Evolutionary conservation across 495 filamentous ascomycete species (phyloP), one percentile per base, ranked within the genome.

Genomic region (Viridothelium virens): DNA sequence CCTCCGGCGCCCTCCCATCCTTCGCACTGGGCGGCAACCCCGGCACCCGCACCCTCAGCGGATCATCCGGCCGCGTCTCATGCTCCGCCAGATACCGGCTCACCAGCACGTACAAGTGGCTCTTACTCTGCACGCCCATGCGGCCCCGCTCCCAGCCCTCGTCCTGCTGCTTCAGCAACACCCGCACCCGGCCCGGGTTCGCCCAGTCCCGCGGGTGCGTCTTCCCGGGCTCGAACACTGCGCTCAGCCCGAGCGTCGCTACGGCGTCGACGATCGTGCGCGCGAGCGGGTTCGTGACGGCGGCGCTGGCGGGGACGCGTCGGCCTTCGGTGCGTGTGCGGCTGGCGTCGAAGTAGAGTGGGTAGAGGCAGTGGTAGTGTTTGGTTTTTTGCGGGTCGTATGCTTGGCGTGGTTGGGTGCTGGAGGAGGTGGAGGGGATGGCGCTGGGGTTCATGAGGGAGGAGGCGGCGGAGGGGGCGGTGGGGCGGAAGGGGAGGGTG

Each of bases 131-230:
- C 48, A 76, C 69, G 41, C 85, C 82, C 50, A 69, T 72, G 63
- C 79, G 76, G 61, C 69, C 59, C 81, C 79, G 53, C 67, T 70
- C 50, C 81, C 77, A 63, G 6, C 39, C 39, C 39, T 44, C 39
- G 39, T 12, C 12, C 39, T 5, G 39, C 39, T 84, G 79, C 75
- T 90, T 90, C 16, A 97, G 77, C 70, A 85, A 77, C 31, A 96
- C 85, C 62, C 90, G 83, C 69, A 98, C 91, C 37, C 94, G 82
- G 0, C 94, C 94, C 12, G 94, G 94, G 78, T 98, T 98, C 41
- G 87, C 89, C 94, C 94, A 98, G 78, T 98, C 94, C 77, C 92
- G 92, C 0, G 94, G 94, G 79, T 98, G 94, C 56, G 86, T 80
- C 78, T 96, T 96, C 70, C 87, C 89, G 0, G 92, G 91, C 76